Evolutionary conservation across 306 rosid genomes (phyloP), one percentile per base, ranked within the genome.

Genomic region (Malus orientalis): DNA sequence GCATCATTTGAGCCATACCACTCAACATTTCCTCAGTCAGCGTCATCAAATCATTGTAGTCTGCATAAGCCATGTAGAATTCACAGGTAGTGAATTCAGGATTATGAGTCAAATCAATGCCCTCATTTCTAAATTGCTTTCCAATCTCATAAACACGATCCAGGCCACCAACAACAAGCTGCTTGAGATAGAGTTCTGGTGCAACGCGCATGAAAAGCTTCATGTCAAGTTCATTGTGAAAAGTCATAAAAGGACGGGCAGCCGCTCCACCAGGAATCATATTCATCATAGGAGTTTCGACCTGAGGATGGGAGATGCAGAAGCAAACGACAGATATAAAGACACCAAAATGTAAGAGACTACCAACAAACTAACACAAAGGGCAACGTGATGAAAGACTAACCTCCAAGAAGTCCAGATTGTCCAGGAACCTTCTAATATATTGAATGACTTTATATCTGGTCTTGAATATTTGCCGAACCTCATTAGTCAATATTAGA

Each of bases 111-210:
- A 95, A 90, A 89, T 95, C 99, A 29, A 95, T 92, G 47, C 99
- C 97, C 92, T 94, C 97, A 22, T 95, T 92, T 83, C 99, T 95
- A 77, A 95, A 92, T 70, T 91, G 99, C 81, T 95, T 92, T 42
- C 99, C 99, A 29, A 95, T 95, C 91, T 95, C 99, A 92, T 95
- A 95, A 63, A 95, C 98, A 81, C 98, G 98, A 29, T 90, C 96
- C 71, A 95, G 84, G 71, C 96, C 99, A 79, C 98, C 99, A 81
- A 92, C 97, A 82, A 95, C 90, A 70, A 95, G 84, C 86, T 95
- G 86, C 86, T 95, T 95, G 20, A 95, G 97, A 81, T 89, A 92
- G 38, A 95, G 96, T 80, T 95, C 99, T 2, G 99, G 97, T 7
- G 99, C 99, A 87, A 95, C 86, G 38, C 98, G 86, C 99, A 92